These are phyloP conservation scores for Streptanthus diversifolius DNA, from an alignment of 345 rosid genomes.

Conservation along the genomic window DNA sequence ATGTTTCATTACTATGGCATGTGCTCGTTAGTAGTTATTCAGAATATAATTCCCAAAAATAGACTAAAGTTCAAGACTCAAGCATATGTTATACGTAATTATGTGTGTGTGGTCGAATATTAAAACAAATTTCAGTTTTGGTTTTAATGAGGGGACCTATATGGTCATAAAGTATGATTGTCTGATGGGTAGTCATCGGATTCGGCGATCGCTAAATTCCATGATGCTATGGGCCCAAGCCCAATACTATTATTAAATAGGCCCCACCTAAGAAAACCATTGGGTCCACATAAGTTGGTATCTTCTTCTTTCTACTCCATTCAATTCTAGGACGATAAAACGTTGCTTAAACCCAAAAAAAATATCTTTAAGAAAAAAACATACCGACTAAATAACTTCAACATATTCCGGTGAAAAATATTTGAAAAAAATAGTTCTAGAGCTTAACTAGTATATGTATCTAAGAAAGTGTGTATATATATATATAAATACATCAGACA, in stretches of 20 bases:
- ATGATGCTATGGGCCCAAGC: conserved; percentile 12
- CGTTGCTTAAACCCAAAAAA: not conserved
- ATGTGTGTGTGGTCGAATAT: conserved; percentile 13
- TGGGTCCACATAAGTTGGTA: not conserved
- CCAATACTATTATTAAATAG: conserved; percentile 4
- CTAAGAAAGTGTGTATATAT: no score
- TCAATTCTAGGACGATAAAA: not conserved
- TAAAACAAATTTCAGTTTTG: not conserved
- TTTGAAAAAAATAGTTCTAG: not conserved
- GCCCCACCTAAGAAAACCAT: not conserved
- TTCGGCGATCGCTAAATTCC: conserved; percentile 10
- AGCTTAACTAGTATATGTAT: not conserved
- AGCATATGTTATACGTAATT: conserved; percentile 4
- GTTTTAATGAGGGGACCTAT: conserved; percentile 22
- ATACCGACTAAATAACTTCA: not conserved
- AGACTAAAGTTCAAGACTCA: not conserved
- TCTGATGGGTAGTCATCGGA: conserved; percentile 25
- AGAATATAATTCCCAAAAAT: not conserved
- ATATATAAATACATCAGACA: not conserved
- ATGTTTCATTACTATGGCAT: no score
- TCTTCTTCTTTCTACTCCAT: not conserved
- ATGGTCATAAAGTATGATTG: conserved; percentile 17
- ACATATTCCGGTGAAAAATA: not conserved
- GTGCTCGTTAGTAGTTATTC: not conserved
- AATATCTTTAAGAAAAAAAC: not conserved